Conservation (phyloP, 2,329 filamentous ascomycete genomes). For the Coleophoma cylindrospora region DNA sequence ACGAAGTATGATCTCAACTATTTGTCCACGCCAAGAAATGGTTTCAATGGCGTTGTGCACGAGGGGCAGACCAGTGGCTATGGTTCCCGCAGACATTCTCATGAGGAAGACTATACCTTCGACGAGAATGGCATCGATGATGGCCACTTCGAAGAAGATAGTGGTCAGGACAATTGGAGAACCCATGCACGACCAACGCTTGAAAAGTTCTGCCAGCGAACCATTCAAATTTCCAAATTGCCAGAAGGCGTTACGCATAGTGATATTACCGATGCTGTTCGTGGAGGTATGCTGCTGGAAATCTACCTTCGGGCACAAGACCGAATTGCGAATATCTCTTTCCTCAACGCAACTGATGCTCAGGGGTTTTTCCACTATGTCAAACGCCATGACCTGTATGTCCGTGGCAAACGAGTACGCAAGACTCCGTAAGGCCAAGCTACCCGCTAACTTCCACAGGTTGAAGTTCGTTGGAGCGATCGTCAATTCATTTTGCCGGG, state of each 20-base stretch:
- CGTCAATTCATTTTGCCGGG: slow-evolving; percentile 62
- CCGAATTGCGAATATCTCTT: slow-evolving; percentile 61
- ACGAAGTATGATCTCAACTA: slow-evolving; percentile 16
- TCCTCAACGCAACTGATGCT: slow-evolving; percentile 60
- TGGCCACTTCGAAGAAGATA: slow-evolving; percentile 14
- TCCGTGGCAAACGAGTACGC: slow-evolving; percentile 63
- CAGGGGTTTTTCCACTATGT: slow-evolving; percentile 59
- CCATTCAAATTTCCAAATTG: slow-evolving; percentile 58
- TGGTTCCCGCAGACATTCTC: slow-evolving; percentile 11
- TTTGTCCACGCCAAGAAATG: slow-evolving; percentile 9
- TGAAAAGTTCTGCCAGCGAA: slow-evolving; percentile 38
- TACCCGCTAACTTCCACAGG: slow-evolving; percentile 33
- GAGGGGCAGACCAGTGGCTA: slow-evolving; percentile 3
- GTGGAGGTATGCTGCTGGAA: slow-evolving; percentile 67
- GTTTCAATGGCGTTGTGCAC: not conserved
- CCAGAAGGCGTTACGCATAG: slow-evolving; percentile 56
- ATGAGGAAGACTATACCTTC: slow-evolving; percentile 15
- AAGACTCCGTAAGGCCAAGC: not conserved
- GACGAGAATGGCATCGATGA: slow-evolving; percentile 9
- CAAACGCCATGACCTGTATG: slow-evolving; percentile 61
- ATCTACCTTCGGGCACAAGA: slow-evolving; percentile 58
- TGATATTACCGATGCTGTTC: slow-evolving; percentile 60
- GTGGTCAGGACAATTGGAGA: slow-evolving; percentile 16
- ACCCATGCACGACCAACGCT: slow-evolving; percentile 14
- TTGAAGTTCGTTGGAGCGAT: slow-evolving; percentile 65